These are phyloP conservation scores for Xylariales sp. DNA, from an alignment of 2,329 filamentous ascomycete genomes.

Conservation along the genomic window DNA sequence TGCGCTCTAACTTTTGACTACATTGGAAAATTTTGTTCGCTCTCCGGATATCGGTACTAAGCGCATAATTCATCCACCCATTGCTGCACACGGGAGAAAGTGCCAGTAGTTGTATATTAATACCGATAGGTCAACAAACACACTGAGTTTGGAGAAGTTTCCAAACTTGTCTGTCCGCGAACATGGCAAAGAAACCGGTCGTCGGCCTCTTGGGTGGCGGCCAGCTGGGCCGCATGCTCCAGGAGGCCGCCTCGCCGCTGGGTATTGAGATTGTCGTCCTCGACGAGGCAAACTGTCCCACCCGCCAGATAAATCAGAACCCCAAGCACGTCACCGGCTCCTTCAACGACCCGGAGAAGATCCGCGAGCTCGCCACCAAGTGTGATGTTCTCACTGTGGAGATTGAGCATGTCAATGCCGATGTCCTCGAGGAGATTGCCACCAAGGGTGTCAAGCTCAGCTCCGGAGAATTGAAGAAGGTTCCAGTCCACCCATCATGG, in stretches of 20 bases:
- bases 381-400: conserved; percentile 87
- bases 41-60: no score
- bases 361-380: conserved; percentile 69
- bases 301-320: conserved; percentile 80
- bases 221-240: conserved; percentile 89
- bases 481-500: conserved; percentile 76
- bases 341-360: conserved; percentile 77
- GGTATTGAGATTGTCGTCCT: conserved; percentile 77
- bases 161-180: no score
- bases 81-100: no score
- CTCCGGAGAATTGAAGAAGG: conserved; percentile 38
- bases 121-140: no score
- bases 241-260: conserved; percentile 72
- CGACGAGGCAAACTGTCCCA: conserved; percentile 71
- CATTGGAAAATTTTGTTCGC: no score
- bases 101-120: no score
- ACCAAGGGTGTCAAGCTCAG: conserved; percentile 55
- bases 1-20: no score
- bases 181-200: no score
- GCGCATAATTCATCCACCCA: no score
- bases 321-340: conserved; percentile 75
- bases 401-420: conserved; percentile 93
- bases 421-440: conserved; percentile 79
- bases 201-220: no score
- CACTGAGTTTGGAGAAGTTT: no score